These are phyloP conservation scores for Solanum sitiens DNA, from an alignment of 257 asterid species.

Conservation along the genomic window DNA sequence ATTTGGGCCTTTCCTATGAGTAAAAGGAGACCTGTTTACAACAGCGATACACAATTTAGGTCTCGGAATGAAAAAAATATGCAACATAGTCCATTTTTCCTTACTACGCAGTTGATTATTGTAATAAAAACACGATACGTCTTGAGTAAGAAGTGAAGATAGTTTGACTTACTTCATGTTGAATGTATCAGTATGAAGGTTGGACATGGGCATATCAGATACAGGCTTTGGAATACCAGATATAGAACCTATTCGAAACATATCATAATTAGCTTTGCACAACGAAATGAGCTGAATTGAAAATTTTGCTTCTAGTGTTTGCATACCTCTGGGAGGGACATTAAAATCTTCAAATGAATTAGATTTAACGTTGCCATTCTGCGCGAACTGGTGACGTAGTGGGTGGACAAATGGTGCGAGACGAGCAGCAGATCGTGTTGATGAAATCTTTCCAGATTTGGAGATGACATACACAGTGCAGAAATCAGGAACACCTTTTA, in stretches of 20 bases:
- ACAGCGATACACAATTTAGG: conserved; percentile 1
- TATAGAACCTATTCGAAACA: not conserved
- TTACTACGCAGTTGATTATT: not conserved
- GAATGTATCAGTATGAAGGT: not conserved
- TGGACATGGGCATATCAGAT: not conserved
- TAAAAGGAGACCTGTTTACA: conserved; percentile 70
- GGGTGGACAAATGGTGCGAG: conserved; percentile 59
- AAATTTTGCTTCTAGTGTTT: conserved; percentile 1
- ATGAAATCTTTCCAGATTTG: conserved; percentile 64
- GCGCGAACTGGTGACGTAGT: conserved; percentile 59
- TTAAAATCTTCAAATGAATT: conserved; percentile 15
- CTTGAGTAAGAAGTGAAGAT: not conserved
- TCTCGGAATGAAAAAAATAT: not conserved
- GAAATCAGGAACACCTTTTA: conserved; percentile 73
- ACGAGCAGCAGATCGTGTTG: conserved; percentile 63
- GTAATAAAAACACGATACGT: not conserved
- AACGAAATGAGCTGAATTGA: not conserved
- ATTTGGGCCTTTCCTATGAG: conserved; percentile 61
- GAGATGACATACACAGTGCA: conserved; percentile 67
- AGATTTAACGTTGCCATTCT: conserved; percentile 24
- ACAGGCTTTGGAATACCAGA: not conserved
- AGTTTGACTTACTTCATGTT: not conserved
- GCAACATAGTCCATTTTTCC: not conserved
- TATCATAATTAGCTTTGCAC: not conserved
- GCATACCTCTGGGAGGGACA: conserved; percentile 15